Percentiles rank a stretch among this genome's conserved stretches.
These are phyloP conservation scores for Jimgerdemannia lactiflua DNA, from an alignment of 192 early-diverging fungal species.

Conservation along the genomic window DNA sequence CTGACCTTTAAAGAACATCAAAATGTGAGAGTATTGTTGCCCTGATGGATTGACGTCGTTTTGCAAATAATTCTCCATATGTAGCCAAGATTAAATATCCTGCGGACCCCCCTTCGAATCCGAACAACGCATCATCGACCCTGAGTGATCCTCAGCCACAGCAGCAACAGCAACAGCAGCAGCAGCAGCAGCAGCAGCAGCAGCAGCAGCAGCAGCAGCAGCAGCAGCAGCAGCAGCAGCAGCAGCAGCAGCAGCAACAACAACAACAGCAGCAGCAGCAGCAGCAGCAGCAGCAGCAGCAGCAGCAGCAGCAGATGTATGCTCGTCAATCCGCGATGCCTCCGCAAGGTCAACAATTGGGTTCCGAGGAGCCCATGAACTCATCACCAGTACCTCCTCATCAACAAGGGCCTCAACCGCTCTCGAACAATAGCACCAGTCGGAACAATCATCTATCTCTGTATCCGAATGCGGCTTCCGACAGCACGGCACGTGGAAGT, in stretches of 20 bases:
- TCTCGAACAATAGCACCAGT: neutral
- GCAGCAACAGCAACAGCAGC: neutral
- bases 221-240: slow-evolving; percentile 19
- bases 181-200: neutral
- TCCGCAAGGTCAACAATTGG: neutral
- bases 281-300: slow-evolving; percentile 2
- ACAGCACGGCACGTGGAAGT: neutral
- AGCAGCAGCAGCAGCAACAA: slow-evolving; percentile 22
- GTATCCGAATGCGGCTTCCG: neutral
- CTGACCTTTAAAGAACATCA: neutral
- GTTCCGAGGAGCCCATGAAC: slow-evolving; percentile 6
- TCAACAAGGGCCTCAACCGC: neutral
- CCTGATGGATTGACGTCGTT: too few relatives aligned
- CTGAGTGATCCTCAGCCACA: neutral
- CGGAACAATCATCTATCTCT: slow-evolving; percentile 1
- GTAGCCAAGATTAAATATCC: slow-evolving; percentile 49
- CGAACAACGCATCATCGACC: slow-evolving; percentile 5
- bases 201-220: slow-evolving; percentile 1
- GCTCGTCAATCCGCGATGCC: slow-evolving; percentile 9
- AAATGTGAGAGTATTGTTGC: too few relatives aligned
- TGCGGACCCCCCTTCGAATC: slow-evolving; percentile 5
- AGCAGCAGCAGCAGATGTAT: neutral
- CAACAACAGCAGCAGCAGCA: slow-evolving; percentile 3
- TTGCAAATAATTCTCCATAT: neutral
- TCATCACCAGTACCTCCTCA: neutral